These are phyloP conservation scores for Dothiorella sarmentorum DNA, from an alignment of 2,329 filamentous ascomycete species.

Conservation along the genomic window DNA sequence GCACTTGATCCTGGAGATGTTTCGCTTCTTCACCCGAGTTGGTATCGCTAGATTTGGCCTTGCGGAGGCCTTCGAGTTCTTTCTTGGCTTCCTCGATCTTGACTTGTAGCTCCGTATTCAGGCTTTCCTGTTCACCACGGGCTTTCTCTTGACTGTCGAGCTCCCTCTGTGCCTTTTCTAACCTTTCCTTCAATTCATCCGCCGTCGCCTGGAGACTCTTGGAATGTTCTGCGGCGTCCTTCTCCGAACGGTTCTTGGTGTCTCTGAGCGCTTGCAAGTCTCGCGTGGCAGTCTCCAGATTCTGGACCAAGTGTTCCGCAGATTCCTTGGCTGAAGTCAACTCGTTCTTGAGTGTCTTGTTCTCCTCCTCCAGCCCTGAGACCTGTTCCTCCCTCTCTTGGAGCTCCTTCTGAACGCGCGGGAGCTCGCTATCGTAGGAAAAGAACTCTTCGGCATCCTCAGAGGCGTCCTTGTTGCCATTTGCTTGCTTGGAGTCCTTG, in stretches of 20 bases:
- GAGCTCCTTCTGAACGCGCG: conserved; percentile 72
- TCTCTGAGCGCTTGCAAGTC: conserved; percentile 59
- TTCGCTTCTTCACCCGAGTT: conserved; percentile 28
- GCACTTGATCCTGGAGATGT: conserved; percentile 28
- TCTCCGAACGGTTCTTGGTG: conserved; percentile 43
- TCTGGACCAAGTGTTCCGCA: conserved; percentile 47
- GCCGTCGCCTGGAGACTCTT: conserved; percentile 28
- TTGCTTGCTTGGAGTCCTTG: conserved; percentile 21
- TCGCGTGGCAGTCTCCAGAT: conserved; percentile 63
- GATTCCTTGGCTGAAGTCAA: conserved; percentile 69
- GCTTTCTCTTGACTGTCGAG: conserved; percentile 12
- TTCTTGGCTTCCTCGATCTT: conserved; percentile 40
- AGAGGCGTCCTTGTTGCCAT: conserved; percentile 26
- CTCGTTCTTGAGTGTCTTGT: conserved; percentile 66
- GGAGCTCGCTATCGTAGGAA: conserved; percentile 85
- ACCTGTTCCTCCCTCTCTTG: conserved; percentile 69
- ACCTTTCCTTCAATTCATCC: conserved; percentile 21
- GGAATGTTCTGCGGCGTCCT: conserved; percentile 31
- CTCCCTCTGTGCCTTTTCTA: conserved; percentile 20
- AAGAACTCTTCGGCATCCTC: conserved; percentile 72
- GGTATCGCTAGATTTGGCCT: conserved; percentile 21
- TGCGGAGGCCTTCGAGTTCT: conserved; percentile 49
- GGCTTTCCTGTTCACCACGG: conserved; percentile 31
- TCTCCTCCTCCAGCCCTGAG: conserved; percentile 64
- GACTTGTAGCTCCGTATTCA: conserved; percentile 33